Evolutionary conservation across 1,284 basidiomycete genomes (phyloP).

Genomic region (Puccinia triticina): DNA sequence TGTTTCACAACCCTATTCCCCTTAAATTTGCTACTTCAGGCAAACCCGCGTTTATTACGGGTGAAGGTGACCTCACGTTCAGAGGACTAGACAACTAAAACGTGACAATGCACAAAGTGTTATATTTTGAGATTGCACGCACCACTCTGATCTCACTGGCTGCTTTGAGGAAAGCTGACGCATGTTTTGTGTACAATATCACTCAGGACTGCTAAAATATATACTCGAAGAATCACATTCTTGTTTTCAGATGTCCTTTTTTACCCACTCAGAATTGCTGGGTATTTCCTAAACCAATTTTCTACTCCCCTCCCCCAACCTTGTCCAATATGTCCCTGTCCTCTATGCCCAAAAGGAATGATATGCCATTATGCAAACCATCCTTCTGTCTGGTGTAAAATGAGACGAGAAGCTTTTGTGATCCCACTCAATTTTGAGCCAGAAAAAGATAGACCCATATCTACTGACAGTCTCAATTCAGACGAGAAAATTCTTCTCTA

Average conservation of each 20-base stretch:
- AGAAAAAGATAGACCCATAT: too few relatives aligned
- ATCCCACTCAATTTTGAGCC: too few relatives aligned
- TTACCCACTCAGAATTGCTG: background rate
- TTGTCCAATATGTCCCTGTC: background rate
- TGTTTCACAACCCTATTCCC: background rate
- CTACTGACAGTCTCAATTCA: background rate
- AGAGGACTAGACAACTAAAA: background rate
- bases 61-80: background rate
- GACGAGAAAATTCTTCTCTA: background rate
- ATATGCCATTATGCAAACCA: too few relatives aligned
- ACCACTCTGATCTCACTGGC: background rate
- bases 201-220: background rate
- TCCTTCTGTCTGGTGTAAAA: too few relatives aligned
- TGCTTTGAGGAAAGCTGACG: background rate
- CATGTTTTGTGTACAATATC: background rate
- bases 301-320: too few relatives aligned
- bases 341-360: too few relatives aligned
- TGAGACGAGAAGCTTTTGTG: too few relatives aligned
- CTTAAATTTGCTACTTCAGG: background rate
- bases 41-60: background rate
- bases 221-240: background rate
- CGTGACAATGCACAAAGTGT: background rate
- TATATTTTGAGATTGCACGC: slow-evolving; percentile 7
- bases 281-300: too few relatives aligned
- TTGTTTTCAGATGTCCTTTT: background rate